A percentile compares a stretch with the other conserved stretches of the same genome.
These are phyloP conservation scores for Aspergillus hiratsukae DNA, from an alignment of 2,329 filamentous ascomycete genomes.

Conservation along the genomic window DNA sequence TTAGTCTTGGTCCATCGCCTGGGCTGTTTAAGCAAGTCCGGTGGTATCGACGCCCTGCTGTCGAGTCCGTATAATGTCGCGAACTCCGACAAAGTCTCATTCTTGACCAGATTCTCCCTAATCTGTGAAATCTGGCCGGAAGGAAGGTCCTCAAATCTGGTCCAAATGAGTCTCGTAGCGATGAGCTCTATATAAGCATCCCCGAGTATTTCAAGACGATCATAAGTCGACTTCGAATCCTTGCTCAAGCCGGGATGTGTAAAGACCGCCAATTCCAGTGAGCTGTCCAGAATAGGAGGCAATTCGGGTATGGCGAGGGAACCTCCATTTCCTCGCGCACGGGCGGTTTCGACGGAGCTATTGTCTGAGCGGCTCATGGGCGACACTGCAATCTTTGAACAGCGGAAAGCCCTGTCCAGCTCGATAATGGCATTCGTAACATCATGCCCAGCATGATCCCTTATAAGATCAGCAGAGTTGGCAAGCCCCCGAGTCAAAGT, in stretches of 20 bases:
- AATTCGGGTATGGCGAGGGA: constrained; percentile 33
- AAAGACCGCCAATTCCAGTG: constrained; percentile 60
- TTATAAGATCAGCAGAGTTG: constrained; percentile 11
- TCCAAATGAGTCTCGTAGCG: constrained; percentile 69
- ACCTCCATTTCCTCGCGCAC: not conserved
- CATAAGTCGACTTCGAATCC: constrained; percentile 54
- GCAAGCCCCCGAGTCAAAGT: constrained; percentile 20
- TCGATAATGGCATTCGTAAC: constrained; percentile 15
- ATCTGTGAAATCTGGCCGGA: constrained; percentile 70
- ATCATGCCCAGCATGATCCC: constrained; percentile 11
- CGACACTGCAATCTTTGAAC: constrained; percentile 1
- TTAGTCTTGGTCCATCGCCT: constrained; percentile 66
- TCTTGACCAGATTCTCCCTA: constrained; percentile 75
- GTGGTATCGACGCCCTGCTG: constrained; percentile 56
- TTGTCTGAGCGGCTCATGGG: not conserved
- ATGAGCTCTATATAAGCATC: constrained; percentile 81
- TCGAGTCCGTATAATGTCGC: constrained; percentile 68
- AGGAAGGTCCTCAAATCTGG: constrained; percentile 61
- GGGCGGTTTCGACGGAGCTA: not conserved
- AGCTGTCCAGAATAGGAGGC: constrained; percentile 56
- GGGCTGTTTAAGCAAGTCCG: constrained; percentile 40
- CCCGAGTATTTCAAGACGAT: constrained; percentile 81
- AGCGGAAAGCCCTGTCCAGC: constrained; percentile 18
- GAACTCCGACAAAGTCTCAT: constrained; percentile 69
- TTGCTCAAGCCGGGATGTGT: constrained; percentile 56